phyloP scores from a whole-genome alignment of 495 filamentous ascomycete species.

The Xanthoparmelia taractica region DNA sequence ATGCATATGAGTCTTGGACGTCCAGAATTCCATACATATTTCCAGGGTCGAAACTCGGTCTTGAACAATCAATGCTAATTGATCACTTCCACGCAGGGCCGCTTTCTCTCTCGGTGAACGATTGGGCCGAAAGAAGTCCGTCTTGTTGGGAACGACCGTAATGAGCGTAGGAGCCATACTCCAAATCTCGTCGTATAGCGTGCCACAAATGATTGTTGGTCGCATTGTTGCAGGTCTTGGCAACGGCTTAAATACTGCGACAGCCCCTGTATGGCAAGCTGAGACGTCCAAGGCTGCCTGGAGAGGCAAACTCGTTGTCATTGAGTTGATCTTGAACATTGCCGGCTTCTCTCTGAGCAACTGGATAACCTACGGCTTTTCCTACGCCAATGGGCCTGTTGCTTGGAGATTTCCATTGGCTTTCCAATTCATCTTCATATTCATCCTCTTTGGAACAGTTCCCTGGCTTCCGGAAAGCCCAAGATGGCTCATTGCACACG shows the following conservation, averaged over 20 bases:
- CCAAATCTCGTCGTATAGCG: slow-evolving; percentile 53
- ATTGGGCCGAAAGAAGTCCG: slow-evolving; percentile 50
- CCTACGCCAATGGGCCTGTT: slow-evolving; percentile 38
- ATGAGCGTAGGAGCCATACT: slow-evolving; percentile 57
- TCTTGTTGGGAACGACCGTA: slow-evolving; percentile 48
- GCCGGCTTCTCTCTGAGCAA: slow-evolving; percentile 47
- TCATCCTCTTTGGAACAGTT: slow-evolving; percentile 42
- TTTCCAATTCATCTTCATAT: slow-evolving; percentile 52
- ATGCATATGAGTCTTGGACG: background rate
- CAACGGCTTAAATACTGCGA: slow-evolving; percentile 59
- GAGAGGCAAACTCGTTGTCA: slow-evolving; percentile 53
- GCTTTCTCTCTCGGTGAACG: slow-evolving; percentile 53
- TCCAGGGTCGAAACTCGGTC: background rate
- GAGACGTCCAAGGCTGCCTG: slow-evolving; percentile 52
- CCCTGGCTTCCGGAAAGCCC: slow-evolving; percentile 53
- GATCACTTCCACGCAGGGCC: slow-evolving; percentile 31
- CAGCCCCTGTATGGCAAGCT: slow-evolving; percentile 57
- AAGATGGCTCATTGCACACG: slow-evolving; percentile 45
- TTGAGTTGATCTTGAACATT: slow-evolving; percentile 56
- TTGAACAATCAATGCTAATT: background rate
- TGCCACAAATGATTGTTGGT: slow-evolving; percentile 58
- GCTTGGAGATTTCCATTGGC: slow-evolving; percentile 52
- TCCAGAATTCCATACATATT: background rate
- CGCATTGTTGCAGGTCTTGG: slow-evolving; percentile 54
- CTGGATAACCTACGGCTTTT: slow-evolving; percentile 53